These are phyloP conservation scores for Fusarium hostae DNA, from an alignment of 2,329 filamentous ascomycete genomes.

Conservation along the genomic window DNA sequence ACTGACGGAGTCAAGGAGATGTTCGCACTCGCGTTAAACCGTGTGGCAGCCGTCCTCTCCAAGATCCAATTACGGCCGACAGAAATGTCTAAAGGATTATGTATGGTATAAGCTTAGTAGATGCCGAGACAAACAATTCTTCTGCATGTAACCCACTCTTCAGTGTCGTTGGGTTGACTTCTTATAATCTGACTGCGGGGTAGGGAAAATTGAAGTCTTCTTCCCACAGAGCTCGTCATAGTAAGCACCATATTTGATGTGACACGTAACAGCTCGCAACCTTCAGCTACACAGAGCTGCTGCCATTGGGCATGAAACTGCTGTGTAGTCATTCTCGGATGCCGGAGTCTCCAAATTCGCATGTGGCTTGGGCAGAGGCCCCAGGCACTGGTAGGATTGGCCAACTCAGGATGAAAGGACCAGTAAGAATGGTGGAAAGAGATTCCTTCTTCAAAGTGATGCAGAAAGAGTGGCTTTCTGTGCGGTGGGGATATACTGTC, in stretches of 20 bases:
- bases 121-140: fast-evolving
- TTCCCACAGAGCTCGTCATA: too few species aligned
- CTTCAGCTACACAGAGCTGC: fast-evolving
- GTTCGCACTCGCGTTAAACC: not conserved
- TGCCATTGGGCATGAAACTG: fast-evolving
- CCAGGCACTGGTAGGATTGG: fast-evolving
- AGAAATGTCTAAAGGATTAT: not conserved
- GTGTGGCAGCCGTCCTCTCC: not conserved
- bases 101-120: not conserved
- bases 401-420: fast-evolving
- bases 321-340: not conserved
- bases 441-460: fast-evolving
- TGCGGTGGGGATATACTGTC: not conserved
- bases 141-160: not conserved
- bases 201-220: too few species aligned
- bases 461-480: fast-evolving
- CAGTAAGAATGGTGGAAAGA: not conserved
- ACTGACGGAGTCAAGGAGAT: not conserved
- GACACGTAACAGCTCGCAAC: not conserved
- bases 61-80: too few species aligned
- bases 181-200: not conserved
- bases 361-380: not conserved
- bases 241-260: not conserved
- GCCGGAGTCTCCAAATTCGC: not conserved
- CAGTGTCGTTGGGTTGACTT: not conserved